phyloP scores from a whole-genome alignment of 1,284 basidiomycete genomes.

The Apiotrichum montevideense region DNA sequence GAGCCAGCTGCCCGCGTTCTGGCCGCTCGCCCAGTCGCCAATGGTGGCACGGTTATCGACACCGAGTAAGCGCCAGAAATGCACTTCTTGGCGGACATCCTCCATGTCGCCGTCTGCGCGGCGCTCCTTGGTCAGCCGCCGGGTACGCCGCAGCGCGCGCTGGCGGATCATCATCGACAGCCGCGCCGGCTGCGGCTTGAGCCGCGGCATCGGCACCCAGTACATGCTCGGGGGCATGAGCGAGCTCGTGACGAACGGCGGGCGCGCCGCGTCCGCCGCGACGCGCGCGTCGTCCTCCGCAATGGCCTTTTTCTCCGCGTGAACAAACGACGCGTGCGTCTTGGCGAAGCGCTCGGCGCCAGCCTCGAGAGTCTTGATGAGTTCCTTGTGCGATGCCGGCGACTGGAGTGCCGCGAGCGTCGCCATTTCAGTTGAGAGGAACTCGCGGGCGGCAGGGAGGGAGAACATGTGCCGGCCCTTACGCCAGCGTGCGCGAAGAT shows the following conservation, averaged over 20 bases:
- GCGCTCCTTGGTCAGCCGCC: constrained; percentile 47
- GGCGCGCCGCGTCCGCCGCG: constrained; percentile 41
- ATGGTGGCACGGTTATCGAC: neutral
- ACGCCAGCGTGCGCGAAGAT: constrained; percentile 25
- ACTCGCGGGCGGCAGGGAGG: constrained; percentile 11
- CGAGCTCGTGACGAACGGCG: constrained; percentile 62
- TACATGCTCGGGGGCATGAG: constrained; percentile 58
- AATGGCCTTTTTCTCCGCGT: too few species aligned
- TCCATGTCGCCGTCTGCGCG: constrained; percentile 45
- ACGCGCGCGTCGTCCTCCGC: too few species aligned
- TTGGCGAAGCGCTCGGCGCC: neutral
- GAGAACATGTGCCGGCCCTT: constrained; percentile 13
- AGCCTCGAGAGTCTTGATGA: neutral
- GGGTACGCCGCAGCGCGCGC: constrained; percentile 52
- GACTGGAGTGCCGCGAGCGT: neutral
- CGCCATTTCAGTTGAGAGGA: constrained; percentile 20
- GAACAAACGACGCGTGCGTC: too few species aligned
- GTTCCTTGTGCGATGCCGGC: too few species aligned
- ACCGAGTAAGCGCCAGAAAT: constrained; percentile 50
- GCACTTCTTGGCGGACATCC: constrained; percentile 54
- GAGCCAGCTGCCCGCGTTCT: neutral
- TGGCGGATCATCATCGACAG: constrained; percentile 63
- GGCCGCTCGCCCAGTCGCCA: constrained; percentile 4
- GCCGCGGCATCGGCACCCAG: constrained; percentile 64
- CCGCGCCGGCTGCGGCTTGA: constrained; percentile 66